Percentiles rank a stretch among this genome's conserved stretches.
Conservation (phyloP, 225 moss, liverwort and hornwort species). For the Straminergon stramineum region DNA sequence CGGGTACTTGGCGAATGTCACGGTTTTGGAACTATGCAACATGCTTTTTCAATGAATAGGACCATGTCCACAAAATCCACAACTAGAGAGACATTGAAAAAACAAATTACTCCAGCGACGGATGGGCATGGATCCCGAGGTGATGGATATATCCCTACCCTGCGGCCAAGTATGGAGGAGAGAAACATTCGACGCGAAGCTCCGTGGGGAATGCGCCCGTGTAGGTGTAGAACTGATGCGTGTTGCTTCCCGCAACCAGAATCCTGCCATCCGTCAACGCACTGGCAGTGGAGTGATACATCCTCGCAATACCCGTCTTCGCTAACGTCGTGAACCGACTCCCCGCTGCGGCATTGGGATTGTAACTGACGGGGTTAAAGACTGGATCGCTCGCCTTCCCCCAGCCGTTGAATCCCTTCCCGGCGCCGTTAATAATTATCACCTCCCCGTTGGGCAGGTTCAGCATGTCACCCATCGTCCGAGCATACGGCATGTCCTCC, state of each 20-base stretch:
- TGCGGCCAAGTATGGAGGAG: slow-evolving; percentile 16
- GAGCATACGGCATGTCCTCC: slow-evolving; percentile 50
- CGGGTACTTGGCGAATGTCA: no score
- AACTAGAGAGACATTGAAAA: no score
- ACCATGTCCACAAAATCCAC: background rate
- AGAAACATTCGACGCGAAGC: slow-evolving; percentile 24
- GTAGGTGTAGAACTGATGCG: slow-evolving; percentile 33
- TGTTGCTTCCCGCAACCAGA: slow-evolving; percentile 21
- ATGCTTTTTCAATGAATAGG: background rate
- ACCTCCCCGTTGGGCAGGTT: slow-evolving; percentile 44
- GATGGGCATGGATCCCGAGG: background rate
- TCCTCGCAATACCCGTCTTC: background rate
- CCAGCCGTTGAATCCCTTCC: slow-evolving; percentile 53
- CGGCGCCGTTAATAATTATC: slow-evolving; percentile 63
- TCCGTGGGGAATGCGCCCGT: slow-evolving; percentile 21
- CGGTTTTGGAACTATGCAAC: background rate
- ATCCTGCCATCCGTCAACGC: slow-evolving; percentile 11
- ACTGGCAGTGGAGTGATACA: slow-evolving; percentile 33
- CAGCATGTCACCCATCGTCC: slow-evolving; percentile 81
- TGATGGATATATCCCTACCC: background rate
- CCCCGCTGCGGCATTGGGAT: background rate
- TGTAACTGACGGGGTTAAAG: slow-evolving; percentile 33
- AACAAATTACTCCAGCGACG: background rate
- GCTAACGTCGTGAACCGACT: background rate
- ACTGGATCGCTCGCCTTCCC: slow-evolving; percentile 27